These are phyloP conservation scores for Pseudocercospora musae DNA, from an alignment of 2,329 filamentous ascomycete genomes.

Conservation along the genomic window DNA sequence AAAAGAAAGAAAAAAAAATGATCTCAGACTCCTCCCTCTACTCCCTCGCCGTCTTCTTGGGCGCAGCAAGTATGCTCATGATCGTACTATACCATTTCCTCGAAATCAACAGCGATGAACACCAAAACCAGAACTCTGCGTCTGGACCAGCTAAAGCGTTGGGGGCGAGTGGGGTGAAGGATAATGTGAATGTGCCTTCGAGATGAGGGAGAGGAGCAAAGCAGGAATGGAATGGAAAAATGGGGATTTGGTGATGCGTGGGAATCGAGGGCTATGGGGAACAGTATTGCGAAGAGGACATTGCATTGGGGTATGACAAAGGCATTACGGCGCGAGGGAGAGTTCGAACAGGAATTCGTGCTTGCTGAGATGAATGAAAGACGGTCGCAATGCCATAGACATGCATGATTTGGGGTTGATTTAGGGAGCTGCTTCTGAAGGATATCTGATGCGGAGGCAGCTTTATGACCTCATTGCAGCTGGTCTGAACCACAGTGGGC, in stretches of 20 bases:
- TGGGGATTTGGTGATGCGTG: no score
- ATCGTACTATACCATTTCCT: slow-evolving; percentile 96
- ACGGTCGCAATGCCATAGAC: no score
- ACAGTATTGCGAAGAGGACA: no score
- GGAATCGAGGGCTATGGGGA: no score
- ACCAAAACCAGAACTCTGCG: slow-evolving; percentile 1
- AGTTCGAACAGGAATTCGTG: no score
- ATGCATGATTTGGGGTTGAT: no score
- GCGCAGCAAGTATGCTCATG: slow-evolving; percentile 81
- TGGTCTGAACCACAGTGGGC: background rate
- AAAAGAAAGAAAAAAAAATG: no score
- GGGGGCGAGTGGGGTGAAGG: slow-evolving; percentile 1
- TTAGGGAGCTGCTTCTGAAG: no score
- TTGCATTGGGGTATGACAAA: no score
- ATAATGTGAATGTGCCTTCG: background rate
- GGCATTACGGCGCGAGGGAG: no score
- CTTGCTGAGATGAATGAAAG: no score
- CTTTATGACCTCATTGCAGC: background rate
- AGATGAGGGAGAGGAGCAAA: background rate
- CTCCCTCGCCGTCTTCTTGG: slow-evolving; percentile 86
- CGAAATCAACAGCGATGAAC: slow-evolving; percentile 74
- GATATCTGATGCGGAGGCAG: background rate
- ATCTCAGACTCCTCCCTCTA: slow-evolving; percentile 93
- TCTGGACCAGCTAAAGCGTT: background rate
- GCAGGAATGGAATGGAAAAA: no score